These are phyloP conservation scores for Pythium sukuiense DNA, from an alignment of 352 stramenopile species.

Conservation along the genomic window DNA sequence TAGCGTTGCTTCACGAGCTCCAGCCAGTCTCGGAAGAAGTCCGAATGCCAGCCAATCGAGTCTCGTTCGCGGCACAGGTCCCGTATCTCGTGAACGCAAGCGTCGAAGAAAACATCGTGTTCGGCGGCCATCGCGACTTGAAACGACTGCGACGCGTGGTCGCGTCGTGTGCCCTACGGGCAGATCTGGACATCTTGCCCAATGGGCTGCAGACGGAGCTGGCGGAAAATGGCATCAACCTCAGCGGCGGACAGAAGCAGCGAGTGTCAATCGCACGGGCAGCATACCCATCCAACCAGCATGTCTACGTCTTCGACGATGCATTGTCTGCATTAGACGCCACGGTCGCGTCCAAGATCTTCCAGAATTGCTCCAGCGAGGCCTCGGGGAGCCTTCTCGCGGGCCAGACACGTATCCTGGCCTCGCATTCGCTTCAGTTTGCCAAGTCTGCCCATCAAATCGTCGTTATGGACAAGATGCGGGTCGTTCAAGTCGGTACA, in stretches of 20 bases:
- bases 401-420: constrained; percentile 52
- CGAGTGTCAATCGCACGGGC: constrained; percentile 69
- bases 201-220: constrained; percentile 61
- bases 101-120: constrained; percentile 95
- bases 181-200: constrained; percentile 47
- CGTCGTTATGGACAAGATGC: constrained; percentile 73
- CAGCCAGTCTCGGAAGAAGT: constrained; percentile 50
- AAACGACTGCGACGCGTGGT: constrained; percentile 50
- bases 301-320: constrained; percentile 75
- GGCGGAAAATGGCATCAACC: constrained; percentile 57
- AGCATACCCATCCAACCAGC: constrained; percentile 47
- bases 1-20: constrained; percentile 94
- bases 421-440: constrained; percentile 57
- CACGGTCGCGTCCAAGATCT: constrained; percentile 46
- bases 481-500: constrained; percentile 58
- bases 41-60: constrained; percentile 29
- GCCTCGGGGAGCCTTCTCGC: constrained; percentile 36
- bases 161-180: constrained; percentile 50
- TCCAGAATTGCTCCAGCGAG: constrained; percentile 52
- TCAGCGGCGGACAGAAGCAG: constrained; percentile 73
- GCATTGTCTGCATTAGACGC: constrained; percentile 56
- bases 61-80: constrained; percentile 90
- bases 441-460: constrained; percentile 61
- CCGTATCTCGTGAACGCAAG: constrained; percentile 92
- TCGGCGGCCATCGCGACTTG: constrained; percentile 42